Conservation (phyloP, 2,329 filamentous ascomycete genomes). For the Colletotrichum sp. region DNA sequence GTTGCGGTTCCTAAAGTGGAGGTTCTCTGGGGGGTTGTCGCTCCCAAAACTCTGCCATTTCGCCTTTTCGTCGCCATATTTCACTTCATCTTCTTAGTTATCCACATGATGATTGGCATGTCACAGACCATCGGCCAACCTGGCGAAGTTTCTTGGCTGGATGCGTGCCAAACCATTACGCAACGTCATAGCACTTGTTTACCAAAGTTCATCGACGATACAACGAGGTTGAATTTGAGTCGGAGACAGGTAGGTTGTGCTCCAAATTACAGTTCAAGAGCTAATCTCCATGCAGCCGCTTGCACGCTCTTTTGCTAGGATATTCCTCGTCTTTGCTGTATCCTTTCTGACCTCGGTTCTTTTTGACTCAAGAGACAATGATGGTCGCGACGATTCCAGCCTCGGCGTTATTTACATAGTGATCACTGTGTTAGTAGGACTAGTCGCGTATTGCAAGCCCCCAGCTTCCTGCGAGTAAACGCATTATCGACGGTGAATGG, state of each 20-base stretch:
- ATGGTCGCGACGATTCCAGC: neutral
- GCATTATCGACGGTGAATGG: rapidly evolving
- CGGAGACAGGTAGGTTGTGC: neutral
- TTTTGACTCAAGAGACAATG: neutral
- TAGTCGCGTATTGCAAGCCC: neutral
- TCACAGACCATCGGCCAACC: neutral
- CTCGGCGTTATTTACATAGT: neutral
- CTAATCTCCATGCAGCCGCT: neutral
- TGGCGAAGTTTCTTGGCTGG: neutral
- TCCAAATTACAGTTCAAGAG: neutral
- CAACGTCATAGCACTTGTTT: neutral
- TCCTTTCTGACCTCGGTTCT: neutral
- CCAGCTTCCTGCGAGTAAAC: neutral
- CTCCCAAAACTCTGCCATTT: neutral
- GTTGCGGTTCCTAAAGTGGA: neutral
- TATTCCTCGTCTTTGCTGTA: neutral
- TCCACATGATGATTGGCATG: neutral
- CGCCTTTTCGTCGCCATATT: neutral
- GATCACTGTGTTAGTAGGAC: neutral
- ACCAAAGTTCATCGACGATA: rapidly evolving
- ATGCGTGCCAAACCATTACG: neutral
- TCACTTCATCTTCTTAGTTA: neutral
- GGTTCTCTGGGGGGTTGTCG: neutral
- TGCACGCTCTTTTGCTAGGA: neutral
- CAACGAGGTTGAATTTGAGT: neutral